These are phyloP conservation scores for Euphorbia neoarborescens DNA, from an alignment of 441 rosid genomes.

Conservation along the genomic window DNA sequence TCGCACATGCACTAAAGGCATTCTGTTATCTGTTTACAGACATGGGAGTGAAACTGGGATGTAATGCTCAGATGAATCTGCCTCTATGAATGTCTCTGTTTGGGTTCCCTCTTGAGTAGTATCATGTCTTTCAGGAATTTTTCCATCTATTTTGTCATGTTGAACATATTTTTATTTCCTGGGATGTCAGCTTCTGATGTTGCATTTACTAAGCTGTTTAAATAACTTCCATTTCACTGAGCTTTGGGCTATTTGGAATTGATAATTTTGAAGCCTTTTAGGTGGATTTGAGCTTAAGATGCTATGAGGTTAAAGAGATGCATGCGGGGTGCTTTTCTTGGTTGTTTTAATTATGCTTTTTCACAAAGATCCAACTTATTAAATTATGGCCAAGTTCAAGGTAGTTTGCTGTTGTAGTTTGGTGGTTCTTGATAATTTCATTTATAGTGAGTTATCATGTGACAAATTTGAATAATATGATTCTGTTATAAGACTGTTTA, in stretches of 20 bases:
- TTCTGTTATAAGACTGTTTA: not conserved
- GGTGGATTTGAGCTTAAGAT: not conserved
- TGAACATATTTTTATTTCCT: not conserved
- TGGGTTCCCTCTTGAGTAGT: not conserved
- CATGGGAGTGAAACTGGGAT: not conserved
- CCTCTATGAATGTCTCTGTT: not conserved
- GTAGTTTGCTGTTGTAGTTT: not conserved
- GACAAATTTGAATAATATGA: not conserved
- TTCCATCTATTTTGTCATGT: not conserved
- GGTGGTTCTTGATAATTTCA: not conserved
- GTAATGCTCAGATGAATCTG: not conserved
- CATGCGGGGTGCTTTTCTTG: not conserved
- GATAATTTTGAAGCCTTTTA: not conserved
- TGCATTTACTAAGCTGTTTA: not conserved
- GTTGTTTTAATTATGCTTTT: too few species aligned
- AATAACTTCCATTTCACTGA: not conserved
- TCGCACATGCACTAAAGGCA: not conserved
- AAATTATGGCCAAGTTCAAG: too few species aligned
- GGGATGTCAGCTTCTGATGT: not conserved
- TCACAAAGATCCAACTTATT: too few species aligned
- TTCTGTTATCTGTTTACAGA: not conserved
- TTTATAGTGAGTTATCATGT: not conserved
- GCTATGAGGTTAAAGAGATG: not conserved
- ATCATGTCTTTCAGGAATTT: not conserved
- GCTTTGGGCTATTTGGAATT: not conserved